These are phyloP conservation scores for Solanum dulcamara DNA, from an alignment of 257 asterid species.

Conservation along the genomic window DNA sequence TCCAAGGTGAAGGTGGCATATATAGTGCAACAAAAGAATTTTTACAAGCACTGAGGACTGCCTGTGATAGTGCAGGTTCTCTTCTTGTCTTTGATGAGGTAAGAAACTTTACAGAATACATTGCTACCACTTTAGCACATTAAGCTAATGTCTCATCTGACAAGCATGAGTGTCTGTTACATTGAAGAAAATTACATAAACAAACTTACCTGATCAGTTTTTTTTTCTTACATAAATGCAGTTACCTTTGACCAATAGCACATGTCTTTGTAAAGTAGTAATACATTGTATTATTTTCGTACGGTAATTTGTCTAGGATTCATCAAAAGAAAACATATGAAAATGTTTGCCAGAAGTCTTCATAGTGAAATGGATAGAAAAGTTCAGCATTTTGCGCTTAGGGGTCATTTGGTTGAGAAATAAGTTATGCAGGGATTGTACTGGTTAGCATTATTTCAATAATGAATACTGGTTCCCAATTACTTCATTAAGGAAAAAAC, in stretches of 20 bases:
- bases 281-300: background rate
- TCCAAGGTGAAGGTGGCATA: conserved; percentile 99
- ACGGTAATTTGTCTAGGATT: background rate
- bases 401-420: background rate
- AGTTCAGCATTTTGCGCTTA: background rate
- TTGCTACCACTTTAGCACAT: background rate
- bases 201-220: too few species aligned
- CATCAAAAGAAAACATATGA: background rate
- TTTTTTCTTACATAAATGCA: background rate
- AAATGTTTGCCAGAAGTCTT: background rate
- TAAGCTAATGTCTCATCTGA: background rate
- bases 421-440: background rate
- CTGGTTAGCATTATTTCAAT: background rate
- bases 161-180: background rate
- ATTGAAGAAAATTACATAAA: background rate
- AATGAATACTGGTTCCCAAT: background rate
- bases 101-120: background rate
- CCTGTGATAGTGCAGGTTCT: conserved; percentile 64
- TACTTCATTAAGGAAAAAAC: background rate
- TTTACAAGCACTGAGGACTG: conserved; percentile 52
- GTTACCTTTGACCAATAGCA: background rate
- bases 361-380: background rate
- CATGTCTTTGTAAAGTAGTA: background rate
- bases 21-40: conserved; percentile 66
- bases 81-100: conserved; percentile 97